Percentiles rank a stretch among this genome's conserved stretches.
Evolutionary conservation across 768 basidiomycete species (phyloP).

Genomic region (Trametes coccinea): DNA sequence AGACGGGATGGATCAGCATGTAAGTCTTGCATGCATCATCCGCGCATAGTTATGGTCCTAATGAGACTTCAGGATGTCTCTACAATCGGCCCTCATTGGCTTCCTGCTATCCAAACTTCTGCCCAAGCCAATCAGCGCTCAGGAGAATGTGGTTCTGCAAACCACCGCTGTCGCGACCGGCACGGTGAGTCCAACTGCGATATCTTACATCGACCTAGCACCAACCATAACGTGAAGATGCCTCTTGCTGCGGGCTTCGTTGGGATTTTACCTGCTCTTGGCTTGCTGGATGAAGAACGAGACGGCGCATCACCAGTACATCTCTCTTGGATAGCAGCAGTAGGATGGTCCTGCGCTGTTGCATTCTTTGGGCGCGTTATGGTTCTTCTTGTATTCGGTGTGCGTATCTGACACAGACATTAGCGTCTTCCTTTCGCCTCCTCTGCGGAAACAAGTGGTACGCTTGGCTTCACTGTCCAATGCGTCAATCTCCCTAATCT

Average conservation of each 20-base stretch:
- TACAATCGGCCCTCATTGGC: conserved; percentile 92
- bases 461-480: conserved; percentile 31
- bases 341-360: conserved; percentile 86
- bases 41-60: not conserved
- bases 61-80: conserved; percentile 72
- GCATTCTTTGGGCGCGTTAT: conserved; percentile 83
- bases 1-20: conserved; percentile 92
- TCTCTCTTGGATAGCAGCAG: conserved; percentile 69
- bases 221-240: conserved; percentile 47
- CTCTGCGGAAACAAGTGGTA: conserved; percentile 92
- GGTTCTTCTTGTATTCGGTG: not conserved
- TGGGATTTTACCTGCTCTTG: conserved; percentile 89
- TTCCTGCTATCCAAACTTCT: conserved; percentile 80
- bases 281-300: conserved; percentile 66
- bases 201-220: not conserved
- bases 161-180: conserved; percentile 97
- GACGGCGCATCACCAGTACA: conserved; percentile 79
- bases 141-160: conserved; percentile 92
- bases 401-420: conserved; percentile 10
- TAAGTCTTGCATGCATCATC: conserved; percentile 34
- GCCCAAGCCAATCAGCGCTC: conserved; percentile 74
- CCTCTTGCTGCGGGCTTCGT: conserved; percentile 87
- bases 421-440: conserved; percentile 95
- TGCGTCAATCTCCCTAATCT: not conserved
- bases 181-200: conserved; percentile 37